Conservation (phyloP, 2,329 filamentous ascomycete genomes). For the Nemania bipapillata region DNA sequence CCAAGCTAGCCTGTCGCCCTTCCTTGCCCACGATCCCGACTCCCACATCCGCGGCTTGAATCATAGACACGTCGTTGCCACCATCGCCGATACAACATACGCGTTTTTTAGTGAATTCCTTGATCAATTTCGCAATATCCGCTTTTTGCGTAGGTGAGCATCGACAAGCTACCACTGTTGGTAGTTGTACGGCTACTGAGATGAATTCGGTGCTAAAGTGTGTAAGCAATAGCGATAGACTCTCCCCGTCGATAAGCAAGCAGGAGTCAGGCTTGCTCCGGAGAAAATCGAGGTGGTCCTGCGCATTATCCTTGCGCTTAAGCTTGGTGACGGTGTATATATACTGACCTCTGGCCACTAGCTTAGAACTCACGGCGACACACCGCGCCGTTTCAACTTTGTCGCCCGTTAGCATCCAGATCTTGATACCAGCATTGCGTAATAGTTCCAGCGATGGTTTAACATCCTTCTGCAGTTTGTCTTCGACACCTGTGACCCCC, state of each 20-base stretch:
- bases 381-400: constrained; percentile 98
- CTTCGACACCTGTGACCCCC: constrained; percentile 97
- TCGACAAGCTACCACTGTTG: constrained; percentile 93
- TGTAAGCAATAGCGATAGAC: constrained; percentile 81
- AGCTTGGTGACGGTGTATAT: constrained; percentile 93
- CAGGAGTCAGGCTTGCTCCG: constrained; percentile 87
- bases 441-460: constrained; percentile 94
- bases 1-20: constrained; percentile 90
- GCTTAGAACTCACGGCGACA: constrained; percentile 92
- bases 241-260: constrained; percentile 94
- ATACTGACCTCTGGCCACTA: constrained; percentile 92
- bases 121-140: constrained; percentile 89
- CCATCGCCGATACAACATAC: constrained; percentile 98
- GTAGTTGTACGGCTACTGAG: constrained; percentile 83
- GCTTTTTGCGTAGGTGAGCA: constrained; percentile 98
- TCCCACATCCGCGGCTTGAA: constrained; percentile 96
- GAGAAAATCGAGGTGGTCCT: constrained; percentile 88
- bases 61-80: constrained; percentile 99
- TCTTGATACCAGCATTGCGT: constrained; percentile 97
- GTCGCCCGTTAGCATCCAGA: constrained; percentile 99
- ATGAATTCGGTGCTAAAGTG: constrained; percentile 89
- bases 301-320: constrained; percentile 82
- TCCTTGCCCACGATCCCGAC: constrained; percentile 99
- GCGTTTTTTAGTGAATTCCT: constrained; percentile 89
- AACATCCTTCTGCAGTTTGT: constrained; percentile 94